Percentiles rank a stretch among this genome's conserved stretches.
Conservation (phyloP, 164 flowering plant species). For the Aristolochia contorta region DNA sequence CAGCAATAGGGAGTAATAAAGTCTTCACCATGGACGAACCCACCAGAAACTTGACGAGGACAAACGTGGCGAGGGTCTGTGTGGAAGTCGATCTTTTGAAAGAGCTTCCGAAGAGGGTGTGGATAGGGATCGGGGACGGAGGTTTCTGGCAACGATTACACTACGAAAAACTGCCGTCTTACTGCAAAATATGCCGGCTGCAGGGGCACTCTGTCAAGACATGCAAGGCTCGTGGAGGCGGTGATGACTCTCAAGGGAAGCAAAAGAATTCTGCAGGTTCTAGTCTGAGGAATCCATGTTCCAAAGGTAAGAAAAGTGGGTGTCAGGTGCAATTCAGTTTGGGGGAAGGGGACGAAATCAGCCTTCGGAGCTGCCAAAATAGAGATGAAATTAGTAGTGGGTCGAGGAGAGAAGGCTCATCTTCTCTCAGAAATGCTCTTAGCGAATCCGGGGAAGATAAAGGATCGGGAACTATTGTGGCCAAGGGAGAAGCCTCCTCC, state of each 20-base stretch:
- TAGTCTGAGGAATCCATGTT: neutral
- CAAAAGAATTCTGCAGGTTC: neutral
- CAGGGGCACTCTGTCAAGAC: neutral
- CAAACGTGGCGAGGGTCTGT: slow-evolving; percentile 1
- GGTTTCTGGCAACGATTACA: neutral
- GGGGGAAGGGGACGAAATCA: no score
- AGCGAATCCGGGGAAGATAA: no score
- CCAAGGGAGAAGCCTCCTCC: no score
- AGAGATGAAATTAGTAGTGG: no score
- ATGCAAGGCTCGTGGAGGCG: neutral
- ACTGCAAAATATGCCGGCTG: neutral
- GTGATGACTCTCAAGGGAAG: neutral
- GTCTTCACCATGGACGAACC: slow-evolving; percentile 1
- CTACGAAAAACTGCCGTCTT: neutral
- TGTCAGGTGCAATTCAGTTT: no score
- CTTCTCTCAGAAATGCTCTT: no score
- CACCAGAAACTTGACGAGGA: neutral
- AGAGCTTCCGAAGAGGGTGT: neutral
- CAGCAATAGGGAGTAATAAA: neutral
- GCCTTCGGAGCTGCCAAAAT: no score
- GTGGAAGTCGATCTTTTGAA: slow-evolving; percentile 3
- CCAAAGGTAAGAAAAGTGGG: neutral
- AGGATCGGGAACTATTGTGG: no score
- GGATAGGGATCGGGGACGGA: neutral
- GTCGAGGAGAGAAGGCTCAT: no score